These are phyloP conservation scores for Dichomitus squalens DNA, from an alignment of 1,284 basidiomycete species.

Conservation along the genomic window DNA sequence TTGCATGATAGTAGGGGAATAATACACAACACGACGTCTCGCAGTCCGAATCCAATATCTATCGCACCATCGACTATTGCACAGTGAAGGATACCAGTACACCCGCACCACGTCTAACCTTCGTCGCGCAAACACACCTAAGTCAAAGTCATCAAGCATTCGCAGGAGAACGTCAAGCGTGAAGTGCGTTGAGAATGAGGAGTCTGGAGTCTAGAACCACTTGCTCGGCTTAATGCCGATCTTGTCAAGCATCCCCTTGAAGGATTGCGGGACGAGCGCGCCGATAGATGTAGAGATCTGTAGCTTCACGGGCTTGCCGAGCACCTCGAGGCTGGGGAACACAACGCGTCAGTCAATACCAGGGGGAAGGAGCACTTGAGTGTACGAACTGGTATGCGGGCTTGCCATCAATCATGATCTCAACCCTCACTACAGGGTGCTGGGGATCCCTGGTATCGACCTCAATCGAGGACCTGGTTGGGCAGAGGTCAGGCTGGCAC, in stretches of 20 bases:
- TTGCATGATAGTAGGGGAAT: neutral
- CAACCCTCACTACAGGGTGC: conserved; percentile 57
- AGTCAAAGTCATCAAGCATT: neutral
- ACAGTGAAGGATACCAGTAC: conserved; percentile 6
- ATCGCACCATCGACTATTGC: conserved; percentile 2
- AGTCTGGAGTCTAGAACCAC: conserved; percentile 46
- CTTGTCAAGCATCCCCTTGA: conserved; percentile 55
- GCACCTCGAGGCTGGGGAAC: conserved; percentile 43
- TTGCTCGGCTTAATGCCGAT: conserved; percentile 54
- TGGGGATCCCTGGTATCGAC: conserved; percentile 66
- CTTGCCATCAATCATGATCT: conserved; percentile 68
- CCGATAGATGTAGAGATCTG: conserved; percentile 49
- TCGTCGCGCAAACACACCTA: neutral
- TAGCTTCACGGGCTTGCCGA: conserved; percentile 51
- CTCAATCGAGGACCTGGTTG: conserved; percentile 67
- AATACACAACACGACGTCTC: neutral
- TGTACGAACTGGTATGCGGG: conserved; percentile 55
- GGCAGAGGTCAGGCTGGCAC: neutral
- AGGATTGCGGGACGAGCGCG: conserved; percentile 47
- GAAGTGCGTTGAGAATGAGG: neutral
- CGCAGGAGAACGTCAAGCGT: neutral
- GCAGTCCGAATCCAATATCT: conserved; percentile 5
- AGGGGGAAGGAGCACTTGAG: neutral
- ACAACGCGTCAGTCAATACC: neutral
- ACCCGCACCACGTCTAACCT: neutral